These are phyloP conservation scores for Hansenula anomala DNA, from an alignment of 1,139 yeast species.

Conservation along the genomic window DNA sequence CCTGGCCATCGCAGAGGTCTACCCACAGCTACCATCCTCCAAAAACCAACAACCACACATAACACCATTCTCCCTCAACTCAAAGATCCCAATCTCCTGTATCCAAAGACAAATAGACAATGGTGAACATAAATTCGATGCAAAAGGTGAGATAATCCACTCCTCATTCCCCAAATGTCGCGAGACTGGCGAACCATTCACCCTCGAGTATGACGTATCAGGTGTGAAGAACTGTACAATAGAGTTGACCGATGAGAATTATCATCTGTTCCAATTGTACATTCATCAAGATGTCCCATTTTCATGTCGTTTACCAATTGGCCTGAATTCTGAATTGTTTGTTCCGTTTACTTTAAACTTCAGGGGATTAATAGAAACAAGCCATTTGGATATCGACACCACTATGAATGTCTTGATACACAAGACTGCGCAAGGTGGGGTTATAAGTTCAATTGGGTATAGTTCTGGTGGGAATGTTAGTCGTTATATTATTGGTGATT, in stretches of 20 bases:
- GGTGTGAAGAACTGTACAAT: slow-evolving; percentile 60
- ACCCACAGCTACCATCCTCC: slow-evolving; percentile 24
- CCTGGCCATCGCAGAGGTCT: not conserved
- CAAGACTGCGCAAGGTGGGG: slow-evolving; percentile 31
- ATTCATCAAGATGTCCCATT: slow-evolving; percentile 76
- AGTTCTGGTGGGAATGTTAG: slow-evolving; percentile 61
- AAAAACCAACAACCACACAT: slow-evolving; percentile 15
- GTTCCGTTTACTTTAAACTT: slow-evolving; percentile 62
- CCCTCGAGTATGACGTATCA: slow-evolving; percentile 46
- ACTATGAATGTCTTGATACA: slow-evolving; percentile 51
- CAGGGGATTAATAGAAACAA: slow-evolving; percentile 63
- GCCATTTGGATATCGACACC: slow-evolving; percentile 67
- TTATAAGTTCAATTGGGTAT: slow-evolving; percentile 54
- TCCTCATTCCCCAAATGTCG: slow-evolving; percentile 56
- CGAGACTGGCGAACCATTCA: slow-evolving; percentile 58
- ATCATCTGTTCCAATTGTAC: slow-evolving; percentile 69
- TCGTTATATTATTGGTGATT: slow-evolving; percentile 62
- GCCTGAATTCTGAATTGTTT: slow-evolving; percentile 45
- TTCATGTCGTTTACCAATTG: slow-evolving; percentile 60
- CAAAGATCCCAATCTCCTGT: slow-evolving; percentile 58
- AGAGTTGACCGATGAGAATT: slow-evolving; percentile 58
- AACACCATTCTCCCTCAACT: too few relatives aligned
- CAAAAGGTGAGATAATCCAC: slow-evolving; percentile 52
- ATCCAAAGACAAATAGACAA: slow-evolving; percentile 64
- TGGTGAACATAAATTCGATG: slow-evolving; percentile 73